These are phyloP conservation scores for Salix viminalis DNA, from an alignment of 345 rosid species.

Conservation along the genomic window DNA sequence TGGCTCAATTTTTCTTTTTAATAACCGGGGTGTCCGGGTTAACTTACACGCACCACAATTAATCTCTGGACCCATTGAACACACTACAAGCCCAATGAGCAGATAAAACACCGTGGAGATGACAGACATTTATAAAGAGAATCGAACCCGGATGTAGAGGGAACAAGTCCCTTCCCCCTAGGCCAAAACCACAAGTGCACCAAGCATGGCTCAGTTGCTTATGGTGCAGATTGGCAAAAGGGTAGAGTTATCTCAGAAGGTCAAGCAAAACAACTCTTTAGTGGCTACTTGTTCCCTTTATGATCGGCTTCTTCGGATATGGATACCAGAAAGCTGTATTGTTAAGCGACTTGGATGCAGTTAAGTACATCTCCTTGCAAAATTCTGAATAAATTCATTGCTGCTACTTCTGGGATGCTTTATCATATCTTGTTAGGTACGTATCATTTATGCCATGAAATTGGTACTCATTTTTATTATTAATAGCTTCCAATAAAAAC, in stretches of 20 bases:
- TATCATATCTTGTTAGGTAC: not conserved
- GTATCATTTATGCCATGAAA: not conserved
- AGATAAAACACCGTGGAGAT: no score
- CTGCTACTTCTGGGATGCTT: not conserved
- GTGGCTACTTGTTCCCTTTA: slow-evolving; percentile 89
- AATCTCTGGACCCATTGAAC: no score
- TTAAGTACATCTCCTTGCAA: not conserved
- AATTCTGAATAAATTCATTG: not conserved
- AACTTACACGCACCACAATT: no score
- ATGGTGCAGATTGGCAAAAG: slow-evolving; percentile 89
- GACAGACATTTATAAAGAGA: no score
- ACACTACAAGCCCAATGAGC: no score
- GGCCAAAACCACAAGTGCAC: not conserved
- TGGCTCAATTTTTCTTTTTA: slow-evolving; percentile 22
- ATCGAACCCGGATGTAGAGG: no score
- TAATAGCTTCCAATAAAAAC: not conserved
- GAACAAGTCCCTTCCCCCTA: no score
- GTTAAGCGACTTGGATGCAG: not conserved
- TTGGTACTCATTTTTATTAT: not conserved
- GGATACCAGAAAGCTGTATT: slow-evolving; percentile 47
- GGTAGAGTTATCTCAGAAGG: slow-evolving; percentile 17
- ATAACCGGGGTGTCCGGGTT: no score
- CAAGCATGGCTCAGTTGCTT: slow-evolving; percentile 69
- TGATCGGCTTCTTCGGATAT: slow-evolving; percentile 61
- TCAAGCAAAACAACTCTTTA: slow-evolving; percentile 29